A percentile compares a stretch with the other conserved stretches of the same genome.
phyloP scores from a whole-genome alignment of 1,284 basidiomycete species.

The Veloboletus limbatus region DNA sequence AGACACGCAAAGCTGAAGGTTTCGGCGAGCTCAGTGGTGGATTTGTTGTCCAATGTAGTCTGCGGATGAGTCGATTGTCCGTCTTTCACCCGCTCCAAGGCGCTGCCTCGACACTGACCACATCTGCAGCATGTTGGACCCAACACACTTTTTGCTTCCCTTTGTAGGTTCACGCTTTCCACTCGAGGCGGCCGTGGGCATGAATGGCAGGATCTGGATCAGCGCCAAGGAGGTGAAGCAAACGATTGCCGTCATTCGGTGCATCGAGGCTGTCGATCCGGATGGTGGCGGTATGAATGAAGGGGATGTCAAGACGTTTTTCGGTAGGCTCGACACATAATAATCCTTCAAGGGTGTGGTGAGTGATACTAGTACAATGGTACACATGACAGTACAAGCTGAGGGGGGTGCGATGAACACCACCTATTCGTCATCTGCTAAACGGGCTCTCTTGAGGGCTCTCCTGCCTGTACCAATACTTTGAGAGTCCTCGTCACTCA shows the following conservation, averaged over 20 bases:
- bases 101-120: slow-evolving; percentile 12
- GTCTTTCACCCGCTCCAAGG: slow-evolving; percentile 35
- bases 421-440: slow-evolving; percentile 51
- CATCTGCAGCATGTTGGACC: slow-evolving; percentile 62
- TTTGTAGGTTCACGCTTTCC: slow-evolving; percentile 71
- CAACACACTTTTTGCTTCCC: slow-evolving; percentile 72
- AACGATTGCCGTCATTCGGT: slow-evolving; percentile 63
- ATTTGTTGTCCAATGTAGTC: slow-evolving; percentile 70
- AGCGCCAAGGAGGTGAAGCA: slow-evolving; percentile 65
- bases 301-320: slow-evolving; percentile 48
- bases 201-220: slow-evolving; percentile 83
- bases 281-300: slow-evolving; percentile 60
- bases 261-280: slow-evolving; percentile 72
- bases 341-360: too few species aligned
- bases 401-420: slow-evolving; percentile 3
- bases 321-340: slow-evolving; percentile 56
- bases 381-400: slow-evolving; percentile 2
- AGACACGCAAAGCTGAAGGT: slow-evolving; percentile 78
- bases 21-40: slow-evolving; percentile 83
- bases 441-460: slow-evolving; percentile 59
- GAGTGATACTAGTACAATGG: neutral
- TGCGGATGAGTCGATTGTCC: slow-evolving; percentile 76
- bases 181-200: slow-evolving; percentile 73
- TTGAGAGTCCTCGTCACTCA: slow-evolving; percentile 67
- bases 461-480: slow-evolving; percentile 48